A percentile compares a stretch with the other conserved stretches of the same genome.
These are phyloP conservation scores for Verticillium albo-atrum DNA, from an alignment of 2,329 filamentous ascomycete genomes.

Conservation along the genomic window DNA sequence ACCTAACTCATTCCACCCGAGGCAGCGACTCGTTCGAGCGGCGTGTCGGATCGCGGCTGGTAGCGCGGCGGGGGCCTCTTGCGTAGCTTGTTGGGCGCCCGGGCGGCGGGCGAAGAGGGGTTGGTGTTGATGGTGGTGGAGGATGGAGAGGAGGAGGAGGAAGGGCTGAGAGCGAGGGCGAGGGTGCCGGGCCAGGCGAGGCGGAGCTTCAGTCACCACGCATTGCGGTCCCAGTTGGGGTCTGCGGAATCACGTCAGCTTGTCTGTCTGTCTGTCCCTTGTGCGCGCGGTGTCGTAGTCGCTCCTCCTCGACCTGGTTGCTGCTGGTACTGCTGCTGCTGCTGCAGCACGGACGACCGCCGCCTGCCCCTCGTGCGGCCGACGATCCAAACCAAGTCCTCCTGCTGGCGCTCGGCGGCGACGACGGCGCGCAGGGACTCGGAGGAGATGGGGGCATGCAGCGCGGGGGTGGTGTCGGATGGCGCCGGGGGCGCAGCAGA, in stretches of 20 bases:
- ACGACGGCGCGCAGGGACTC: slow-evolving; percentile 1
- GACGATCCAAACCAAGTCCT: slow-evolving; percentile 1
- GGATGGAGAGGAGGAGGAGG: not conserved
- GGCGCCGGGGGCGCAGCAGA: not conserved
- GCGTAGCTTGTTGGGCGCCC: slow-evolving; percentile 11
- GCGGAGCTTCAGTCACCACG: slow-evolving; percentile 57
- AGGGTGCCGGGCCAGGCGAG: slow-evolving; percentile 6
- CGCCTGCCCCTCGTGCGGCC: not conserved
- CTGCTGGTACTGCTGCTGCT: not conserved
- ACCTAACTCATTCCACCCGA: not conserved
- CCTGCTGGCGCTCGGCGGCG: slow-evolving; percentile 1
- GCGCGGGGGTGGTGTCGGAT: not conserved
- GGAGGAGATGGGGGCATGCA: not conserved
- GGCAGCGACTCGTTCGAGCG: slow-evolving; percentile 3
- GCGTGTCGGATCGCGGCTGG: slow-evolving; percentile 7
- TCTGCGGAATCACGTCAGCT: slow-evolving; percentile 38
- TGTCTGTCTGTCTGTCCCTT: not conserved
- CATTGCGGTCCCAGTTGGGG: slow-evolving; percentile 87
- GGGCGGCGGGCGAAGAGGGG: slow-evolving; percentile 2
- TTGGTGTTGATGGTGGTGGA: not conserved
- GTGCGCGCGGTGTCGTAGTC: not conserved
- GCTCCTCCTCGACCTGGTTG: too few relatives aligned
- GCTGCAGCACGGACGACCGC: not conserved
- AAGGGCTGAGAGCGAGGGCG: not conserved
- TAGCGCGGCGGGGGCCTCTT: slow-evolving; percentile 5